These are phyloP conservation scores for Mycena kentingensis DNA, from an alignment of 768 basidiomycete species.

Conservation along the genomic window DNA sequence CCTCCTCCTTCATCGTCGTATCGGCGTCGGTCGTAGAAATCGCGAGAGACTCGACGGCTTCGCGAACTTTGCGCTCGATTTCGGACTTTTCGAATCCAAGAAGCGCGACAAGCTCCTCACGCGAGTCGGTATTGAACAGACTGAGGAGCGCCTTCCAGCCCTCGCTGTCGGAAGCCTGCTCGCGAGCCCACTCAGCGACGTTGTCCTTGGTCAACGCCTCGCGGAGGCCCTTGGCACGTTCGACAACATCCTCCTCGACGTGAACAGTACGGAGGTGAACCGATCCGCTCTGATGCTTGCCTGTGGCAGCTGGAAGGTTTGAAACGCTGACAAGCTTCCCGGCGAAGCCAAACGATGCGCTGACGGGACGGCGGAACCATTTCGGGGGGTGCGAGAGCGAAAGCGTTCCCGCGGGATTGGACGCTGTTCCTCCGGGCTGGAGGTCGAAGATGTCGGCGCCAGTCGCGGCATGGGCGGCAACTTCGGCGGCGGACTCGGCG, in stretches of 20 bases:
- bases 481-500: conserved; percentile 37
- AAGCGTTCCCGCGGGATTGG: conserved; percentile 49
- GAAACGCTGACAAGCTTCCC: conserved; percentile 81
- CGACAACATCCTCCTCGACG: conserved; percentile 74
- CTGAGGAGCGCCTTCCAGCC: conserved; percentile 88
- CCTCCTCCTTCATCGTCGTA: conserved; percentile 37
- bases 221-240: conserved; percentile 70
- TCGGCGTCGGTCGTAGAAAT: conserved; percentile 37
- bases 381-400: conserved; percentile 95
- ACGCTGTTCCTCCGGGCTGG: conserved; percentile 50
- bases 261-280: conserved; percentile 79
- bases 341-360: conserved; percentile 87
- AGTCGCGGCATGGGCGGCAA: conserved; percentile 47
- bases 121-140: conserved; percentile 85
- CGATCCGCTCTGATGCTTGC: conserved; percentile 79
- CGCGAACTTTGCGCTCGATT: conserved; percentile 73
- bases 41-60: conserved; percentile 78
- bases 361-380: conserved; percentile 87
- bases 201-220: conserved; percentile 32
- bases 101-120: conserved; percentile 86
- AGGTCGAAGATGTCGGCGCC: conserved; percentile 82
- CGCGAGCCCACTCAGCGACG: conserved; percentile 70
- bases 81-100: conserved; percentile 93
- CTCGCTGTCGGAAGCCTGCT: conserved; percentile 44
- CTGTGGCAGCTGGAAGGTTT: conserved; percentile 73